A percentile compares a stretch with the other conserved stretches of the same genome.
Conservation (phyloP, 805 yeast genomes). For the Candida stauntonica region DNA sequence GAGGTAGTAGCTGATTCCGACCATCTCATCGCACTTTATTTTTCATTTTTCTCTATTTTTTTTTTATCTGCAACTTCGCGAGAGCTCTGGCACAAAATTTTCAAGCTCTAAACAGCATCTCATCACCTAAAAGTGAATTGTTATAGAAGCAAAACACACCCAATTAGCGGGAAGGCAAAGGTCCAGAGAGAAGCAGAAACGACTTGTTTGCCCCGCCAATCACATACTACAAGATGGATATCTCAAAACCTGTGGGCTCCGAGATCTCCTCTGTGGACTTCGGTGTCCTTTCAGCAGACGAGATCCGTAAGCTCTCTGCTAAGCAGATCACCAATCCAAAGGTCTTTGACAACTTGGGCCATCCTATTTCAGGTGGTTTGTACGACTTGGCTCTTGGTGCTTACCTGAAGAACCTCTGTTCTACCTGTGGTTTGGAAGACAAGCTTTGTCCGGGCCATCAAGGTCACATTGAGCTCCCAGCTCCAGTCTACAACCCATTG, state of each 20-base stretch:
- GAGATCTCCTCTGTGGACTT: slow-evolving; percentile 91
- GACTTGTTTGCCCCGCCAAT: too few species aligned
- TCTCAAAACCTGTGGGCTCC: slow-evolving; percentile 94
- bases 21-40: too few species aligned
- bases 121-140: slow-evolving; percentile 4
- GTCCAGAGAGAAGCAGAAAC: background rate
- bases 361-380: slow-evolving; percentile 89
- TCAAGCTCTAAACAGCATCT: slow-evolving; percentile 4
- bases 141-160: background rate
- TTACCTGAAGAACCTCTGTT: slow-evolving; percentile 75
- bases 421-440: slow-evolving; percentile 95
- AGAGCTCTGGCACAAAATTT: slow-evolving; percentile 11
- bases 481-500: slow-evolving; percentile 91
- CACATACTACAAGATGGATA: too few species aligned
- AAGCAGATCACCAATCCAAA: slow-evolving; percentile 94
- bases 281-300: slow-evolving; percentile 75
- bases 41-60: background rate
- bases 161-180: background rate
- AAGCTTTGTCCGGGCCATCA: slow-evolving; percentile 96
- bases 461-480: slow-evolving; percentile 96
- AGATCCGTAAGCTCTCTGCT: slow-evolving; percentile 82
- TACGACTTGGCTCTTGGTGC: slow-evolving; percentile 97
- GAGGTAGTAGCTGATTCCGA: too few species aligned
- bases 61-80: slow-evolving; percentile 2
- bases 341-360: slow-evolving; percentile 94